Evolutionary conservation across 2,329 filamentous ascomycete species (phyloP).

Genomic region (Diaporthe capsici): DNA sequence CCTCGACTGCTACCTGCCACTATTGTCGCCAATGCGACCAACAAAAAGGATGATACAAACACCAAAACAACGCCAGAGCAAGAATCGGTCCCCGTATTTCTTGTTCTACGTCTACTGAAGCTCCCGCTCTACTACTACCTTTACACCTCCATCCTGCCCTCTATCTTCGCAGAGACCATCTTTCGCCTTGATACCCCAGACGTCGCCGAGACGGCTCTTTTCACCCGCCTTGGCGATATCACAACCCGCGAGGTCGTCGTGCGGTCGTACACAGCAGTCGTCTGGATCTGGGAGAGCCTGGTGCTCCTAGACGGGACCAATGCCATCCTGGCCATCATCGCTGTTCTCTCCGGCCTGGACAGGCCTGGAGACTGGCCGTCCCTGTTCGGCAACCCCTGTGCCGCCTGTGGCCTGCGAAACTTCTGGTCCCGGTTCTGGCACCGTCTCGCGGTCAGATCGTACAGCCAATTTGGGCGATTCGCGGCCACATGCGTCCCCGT

Average conservation of each 20-base stretch:
- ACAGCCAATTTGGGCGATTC: neutral
- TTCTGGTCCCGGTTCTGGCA: conserved; percentile 39
- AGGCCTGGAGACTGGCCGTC: conserved; percentile 37
- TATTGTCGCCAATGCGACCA: neutral
- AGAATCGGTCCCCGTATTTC: neutral
- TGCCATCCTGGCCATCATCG: conserved; percentile 14
- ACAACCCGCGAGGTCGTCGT: conserved; percentile 1
- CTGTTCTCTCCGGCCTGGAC: conserved; percentile 34
- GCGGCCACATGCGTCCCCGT: neutral
- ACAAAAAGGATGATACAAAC: neutral
- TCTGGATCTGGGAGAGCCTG: conserved; percentile 32
- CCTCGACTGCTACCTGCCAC: neutral
- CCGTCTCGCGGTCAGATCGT: neutral
- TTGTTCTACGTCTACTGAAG: neutral
- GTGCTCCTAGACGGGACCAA: conserved; percentile 39
- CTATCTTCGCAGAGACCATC: neutral
- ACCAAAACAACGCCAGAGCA: neutral
- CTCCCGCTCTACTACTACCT: conserved; percentile 9
- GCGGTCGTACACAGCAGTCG: neutral
- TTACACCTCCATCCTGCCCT: neutral
- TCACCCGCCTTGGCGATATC: neutral
- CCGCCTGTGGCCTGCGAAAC: conserved; percentile 30
- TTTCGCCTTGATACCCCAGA: neutral
- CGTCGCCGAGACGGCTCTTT: conserved; percentile 1
- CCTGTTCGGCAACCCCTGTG: conserved; percentile 22